Evolutionary conservation across 2,329 filamentous ascomycete genomes (phyloP), one percentile per base, ranked within the genome.

Genomic region (Arthroderma sp.): DNA sequence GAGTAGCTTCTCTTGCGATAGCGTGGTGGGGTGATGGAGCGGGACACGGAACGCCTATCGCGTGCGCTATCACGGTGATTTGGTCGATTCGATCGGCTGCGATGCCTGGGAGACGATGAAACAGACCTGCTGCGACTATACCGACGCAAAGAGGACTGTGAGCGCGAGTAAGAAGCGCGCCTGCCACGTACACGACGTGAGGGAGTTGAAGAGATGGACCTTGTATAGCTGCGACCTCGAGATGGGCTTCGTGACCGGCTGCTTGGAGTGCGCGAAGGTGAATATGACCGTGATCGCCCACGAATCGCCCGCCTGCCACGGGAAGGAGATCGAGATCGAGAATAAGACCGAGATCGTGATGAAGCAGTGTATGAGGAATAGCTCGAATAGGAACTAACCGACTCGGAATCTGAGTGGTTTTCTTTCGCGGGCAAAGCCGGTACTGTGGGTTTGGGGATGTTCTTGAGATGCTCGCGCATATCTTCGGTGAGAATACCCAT

Each of bases 401-500:
- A 86, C 38, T 84, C 82, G 0, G 80, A 80, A 49, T 82, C 79
- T 0, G 80, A 81, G 40, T 78, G 72, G 29, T 66, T 64, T 31
- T 70, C 69, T 33, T 38, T 40, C 6, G 70, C 69, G 22, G 77
- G 71, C 1, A 84, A 68, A 1, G 86, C 78, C 4, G 84, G 83
- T 27, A 84, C 68, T 1, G 83, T 74, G 2, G 88, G 87, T 60
- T 93, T 91, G 8, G 88, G 88, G 65, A 93, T 78, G 58, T 87
- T 94, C 61, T 88, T 83, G 46, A 98, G 73, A 59, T 82, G 80
- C 57, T 93, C 86, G 63, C 91, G 81, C 86, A 95, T 94, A 53
- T 87, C 84, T 60, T 98, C 91, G 1, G 91, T 98, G 50, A 98
- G 74, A 27, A 78, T 79, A 60, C 91, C 91, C 84, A 98, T 93